Evolutionary conservation across 2,329 filamentous ascomycete species (phyloP), one percentile per base, ranked within the genome.

Genomic region (Pseudogymnoascus sp.): DNA sequence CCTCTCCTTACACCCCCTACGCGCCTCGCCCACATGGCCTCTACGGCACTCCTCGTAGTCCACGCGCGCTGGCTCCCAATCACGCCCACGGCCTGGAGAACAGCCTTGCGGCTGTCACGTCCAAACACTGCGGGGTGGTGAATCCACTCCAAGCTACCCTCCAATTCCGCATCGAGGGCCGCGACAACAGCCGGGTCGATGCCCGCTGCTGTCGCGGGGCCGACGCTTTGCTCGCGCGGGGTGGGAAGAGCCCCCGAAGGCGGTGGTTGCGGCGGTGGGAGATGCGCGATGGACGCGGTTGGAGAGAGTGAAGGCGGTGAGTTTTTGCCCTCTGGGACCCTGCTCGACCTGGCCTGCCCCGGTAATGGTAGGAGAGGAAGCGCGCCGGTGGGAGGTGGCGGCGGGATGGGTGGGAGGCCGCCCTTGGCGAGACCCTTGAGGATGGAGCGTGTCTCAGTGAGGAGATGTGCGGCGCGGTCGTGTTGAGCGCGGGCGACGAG

Each of bases 391-490:
- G 70, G 69, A 11, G 80, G 77, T 36, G 82, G 75, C 1, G 87
- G 87, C 2, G 92, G 92, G 4, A 97, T 86, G 1, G 94, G 93
- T 7, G 94, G 94, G 0, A 99, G 81, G 1, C 93, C 90, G 35
- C 94, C 94, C 76, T 99, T 99, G 60, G 92, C 92, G 5, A 99
- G 84, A 3, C 94, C 94, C 76, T 97, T 97, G 60, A 99, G 81
- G 63, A 99, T 99, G 60, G 90, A 95, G 37, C 93, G 84, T 3
- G 94, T 99, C 77, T 99, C 94, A 65, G 88, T 90, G 37, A 99
- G 81, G 3, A 99, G 84, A 61, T 96, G 95, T 68, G 96, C 89
- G 0, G 92, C 94, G 36, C 92, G 88, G 70, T 99, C 94, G 72
- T 97, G 90, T 75, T 97, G 93, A 35, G 90, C 91, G 37, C 92